Percentiles rank a stretch among this genome's conserved stretches.
These are phyloP conservation scores for Phytomonas francai DNA, from an alignment of 208 protist genomes.

Conservation along the genomic window DNA sequence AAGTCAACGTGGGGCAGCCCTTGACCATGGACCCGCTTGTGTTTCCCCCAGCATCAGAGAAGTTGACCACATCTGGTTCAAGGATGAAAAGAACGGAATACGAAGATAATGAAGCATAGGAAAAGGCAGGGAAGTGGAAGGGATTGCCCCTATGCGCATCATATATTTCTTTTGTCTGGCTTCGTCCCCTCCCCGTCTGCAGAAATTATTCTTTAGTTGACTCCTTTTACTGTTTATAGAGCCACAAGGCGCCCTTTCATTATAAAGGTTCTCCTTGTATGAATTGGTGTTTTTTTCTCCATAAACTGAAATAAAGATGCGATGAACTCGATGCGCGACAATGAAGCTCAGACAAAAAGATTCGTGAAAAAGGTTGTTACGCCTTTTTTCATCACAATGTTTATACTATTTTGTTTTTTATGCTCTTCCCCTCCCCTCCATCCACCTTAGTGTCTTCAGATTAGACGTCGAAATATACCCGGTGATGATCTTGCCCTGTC, in stretches of 20 bases:
- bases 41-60: neutral
- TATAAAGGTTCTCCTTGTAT: neutral
- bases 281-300: neutral
- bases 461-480: neutral
- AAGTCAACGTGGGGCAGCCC: neutral
- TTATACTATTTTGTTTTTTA: neutral
- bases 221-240: neutral
- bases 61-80: neutral
- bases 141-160: too few species aligned
- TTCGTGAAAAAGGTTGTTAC: neutral
- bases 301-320: neutral
- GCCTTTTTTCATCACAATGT: neutral
- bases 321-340: neutral
- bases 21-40: neutral
- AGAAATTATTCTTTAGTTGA: too few species aligned
- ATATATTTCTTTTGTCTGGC: too few species aligned
- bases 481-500: constrained; percentile 16
- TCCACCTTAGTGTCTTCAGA: neutral
- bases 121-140: neutral
- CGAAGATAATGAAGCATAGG: neutral
- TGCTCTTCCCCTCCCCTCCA: constrained; percentile 2
- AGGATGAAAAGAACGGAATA: neutral
- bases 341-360: neutral
- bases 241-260: neutral
- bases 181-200: too few species aligned